Percentiles rank a stretch among this genome's conserved stretches.
Conservation (phyloP, 1,284 basidiomycete genomes). For the Apiotrichum akiyoshidainum region DNA sequence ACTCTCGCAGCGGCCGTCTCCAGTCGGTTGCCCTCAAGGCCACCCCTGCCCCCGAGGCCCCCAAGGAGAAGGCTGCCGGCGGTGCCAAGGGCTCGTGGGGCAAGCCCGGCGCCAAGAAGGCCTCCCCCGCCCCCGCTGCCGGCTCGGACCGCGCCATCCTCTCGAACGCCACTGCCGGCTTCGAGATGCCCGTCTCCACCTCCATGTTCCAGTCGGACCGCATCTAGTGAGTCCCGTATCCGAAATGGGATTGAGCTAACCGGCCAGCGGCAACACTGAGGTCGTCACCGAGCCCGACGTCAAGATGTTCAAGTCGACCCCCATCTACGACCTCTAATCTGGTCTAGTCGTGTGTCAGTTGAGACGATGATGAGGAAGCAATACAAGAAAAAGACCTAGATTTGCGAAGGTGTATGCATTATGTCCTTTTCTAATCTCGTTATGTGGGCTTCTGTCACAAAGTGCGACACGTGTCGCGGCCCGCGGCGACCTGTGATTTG, state of each 20-base stretch:
- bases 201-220: constrained; percentile 52
- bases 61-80: constrained; percentile 31
- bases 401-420: neutral
- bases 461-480: constrained; percentile 68
- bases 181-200: constrained; percentile 53
- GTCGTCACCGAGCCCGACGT: constrained; percentile 38
- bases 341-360: neutral
- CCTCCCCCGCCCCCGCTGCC: constrained; percentile 13
- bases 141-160: constrained; percentile 34
- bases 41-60: constrained; percentile 33
- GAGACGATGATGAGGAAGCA: neutral
- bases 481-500: constrained; percentile 65
- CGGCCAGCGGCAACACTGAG: constrained; percentile 34
- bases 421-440: no score
- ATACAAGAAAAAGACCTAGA: neutral
- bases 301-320: constrained; percentile 50
- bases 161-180: constrained; percentile 50
- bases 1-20: constrained; percentile 59
- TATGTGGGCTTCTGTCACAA: constrained; percentile 50
- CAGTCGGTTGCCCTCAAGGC: constrained; percentile 69
- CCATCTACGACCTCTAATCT: constrained; percentile 37
- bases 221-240: constrained; percentile 43
- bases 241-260: neutral
- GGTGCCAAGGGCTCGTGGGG: constrained; percentile 47
- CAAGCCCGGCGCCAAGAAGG: constrained; percentile 45